Evolutionary conservation across 148 eudicot genomes (phyloP).

Genomic region (Rhododendron henanense): DNA sequence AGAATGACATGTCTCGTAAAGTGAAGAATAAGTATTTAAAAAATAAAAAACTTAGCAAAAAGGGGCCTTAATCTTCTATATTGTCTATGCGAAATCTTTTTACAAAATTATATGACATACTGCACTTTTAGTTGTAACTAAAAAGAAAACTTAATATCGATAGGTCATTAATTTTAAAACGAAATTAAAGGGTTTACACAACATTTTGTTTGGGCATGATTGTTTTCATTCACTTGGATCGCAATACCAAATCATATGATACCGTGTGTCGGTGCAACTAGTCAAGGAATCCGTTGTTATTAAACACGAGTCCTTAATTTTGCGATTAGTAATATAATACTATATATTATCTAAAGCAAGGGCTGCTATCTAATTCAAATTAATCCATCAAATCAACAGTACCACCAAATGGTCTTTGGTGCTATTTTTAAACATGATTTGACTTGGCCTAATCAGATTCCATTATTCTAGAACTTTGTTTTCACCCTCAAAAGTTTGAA

Average conservation of each 20-base stretch:
- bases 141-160: not conserved
- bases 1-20: too few relatives aligned
- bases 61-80: too few relatives aligned
- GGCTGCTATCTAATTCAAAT: not conserved
- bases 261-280: not conserved
- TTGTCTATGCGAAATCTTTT: not conserved
- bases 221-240: slow-evolving; percentile 6
- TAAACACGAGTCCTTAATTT: not conserved
- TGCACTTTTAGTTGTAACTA: not conserved
- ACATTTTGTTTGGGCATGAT: not conserved
- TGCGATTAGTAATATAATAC: not conserved
- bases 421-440: not conserved
- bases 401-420: not conserved
- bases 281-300: not conserved
- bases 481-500: not conserved
- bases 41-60: too few relatives aligned
- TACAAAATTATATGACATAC: too few relatives aligned
- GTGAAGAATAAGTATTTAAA: too few relatives aligned
- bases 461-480: slow-evolving; percentile 5
- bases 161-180: not conserved
- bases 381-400: not conserved
- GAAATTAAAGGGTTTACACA: not conserved
- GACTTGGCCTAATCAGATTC: slow-evolving; percentile 6
- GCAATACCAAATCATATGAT: not conserved
- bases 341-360: not conserved